phyloP scores from a whole-genome alignment of 1,139 yeast genomes.

The Debaryomyces singareniensis region DNA sequence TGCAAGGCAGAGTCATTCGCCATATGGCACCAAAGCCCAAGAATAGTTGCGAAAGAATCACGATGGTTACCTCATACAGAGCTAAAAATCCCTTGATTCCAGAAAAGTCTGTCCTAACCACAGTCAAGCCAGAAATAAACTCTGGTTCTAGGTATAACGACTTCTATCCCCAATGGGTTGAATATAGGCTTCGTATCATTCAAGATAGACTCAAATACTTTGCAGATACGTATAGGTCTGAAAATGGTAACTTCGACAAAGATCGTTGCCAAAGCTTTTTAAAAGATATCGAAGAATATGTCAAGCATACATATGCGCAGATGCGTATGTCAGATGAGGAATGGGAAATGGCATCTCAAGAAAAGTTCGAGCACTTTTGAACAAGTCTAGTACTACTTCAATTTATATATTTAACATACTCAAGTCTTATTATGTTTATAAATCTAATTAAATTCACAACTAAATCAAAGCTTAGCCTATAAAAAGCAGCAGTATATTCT shows the following conservation, averaged over 20 bases:
- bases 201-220: constrained; percentile 27
- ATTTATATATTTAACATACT: background rate
- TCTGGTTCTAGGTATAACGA: constrained; percentile 32
- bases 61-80: constrained; percentile 39
- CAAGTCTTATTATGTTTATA: background rate
- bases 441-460: background rate
- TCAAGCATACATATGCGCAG: constrained; percentile 37
- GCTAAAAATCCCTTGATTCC: constrained; percentile 30
- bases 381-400: background rate
- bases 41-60: constrained; percentile 25
- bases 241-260: constrained; percentile 28
- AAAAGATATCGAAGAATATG: constrained; percentile 33
- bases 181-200: constrained; percentile 34
- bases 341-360: constrained; percentile 1
- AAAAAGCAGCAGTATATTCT: background rate
- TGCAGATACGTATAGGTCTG: constrained; percentile 14
- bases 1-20: constrained; percentile 28
- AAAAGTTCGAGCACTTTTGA: background rate
- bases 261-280: constrained; percentile 26
- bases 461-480: background rate
- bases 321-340: constrained; percentile 27
- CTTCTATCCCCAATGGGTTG: constrained; percentile 42
- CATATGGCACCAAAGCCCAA: constrained; percentile 29
- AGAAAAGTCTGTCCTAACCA: constrained; percentile 36
- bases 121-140: constrained; percentile 35